Evolutionary conservation across 805 yeast genomes (phyloP).

Genomic region (Cyberlindnera galapagoensis): DNA sequence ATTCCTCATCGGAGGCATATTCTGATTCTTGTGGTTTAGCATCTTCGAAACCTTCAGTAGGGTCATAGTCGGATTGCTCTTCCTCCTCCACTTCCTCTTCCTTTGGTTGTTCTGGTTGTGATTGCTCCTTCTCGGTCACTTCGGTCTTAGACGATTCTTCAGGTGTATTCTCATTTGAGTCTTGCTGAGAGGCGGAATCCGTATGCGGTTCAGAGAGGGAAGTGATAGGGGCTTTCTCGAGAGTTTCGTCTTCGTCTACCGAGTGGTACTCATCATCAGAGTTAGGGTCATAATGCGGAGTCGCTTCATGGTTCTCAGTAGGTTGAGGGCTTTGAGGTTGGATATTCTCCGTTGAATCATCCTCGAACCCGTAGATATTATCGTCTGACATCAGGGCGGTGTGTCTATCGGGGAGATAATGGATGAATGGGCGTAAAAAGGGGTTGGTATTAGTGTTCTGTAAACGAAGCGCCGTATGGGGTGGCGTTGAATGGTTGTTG

Average conservation of each 20-base stretch:
- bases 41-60: slow-evolving; percentile 3
- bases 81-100: slow-evolving; percentile 11
- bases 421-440: too few species aligned
- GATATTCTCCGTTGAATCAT: not conserved
- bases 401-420: too few species aligned
- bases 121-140: slow-evolving; percentile 1
- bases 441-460: too few species aligned
- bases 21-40: not conserved
- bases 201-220: too few species aligned
- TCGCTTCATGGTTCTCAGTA: not conserved
- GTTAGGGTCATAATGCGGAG: not conserved
- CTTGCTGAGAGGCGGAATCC: too few species aligned
- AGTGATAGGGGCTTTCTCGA: too few species aligned
- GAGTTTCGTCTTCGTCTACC: slow-evolving; percentile 9
- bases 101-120: slow-evolving; percentile 5
- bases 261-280: slow-evolving; percentile 9
- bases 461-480: too few species aligned
- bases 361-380: slow-evolving; percentile 3
- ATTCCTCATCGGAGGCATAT: slow-evolving; percentile 15
- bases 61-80: slow-evolving; percentile 9
- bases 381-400: slow-evolving; percentile 3
- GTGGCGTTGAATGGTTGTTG: too few species aligned
- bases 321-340: slow-evolving; percentile 1
- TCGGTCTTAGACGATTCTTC: slow-evolving; percentile 1
- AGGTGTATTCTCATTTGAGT: not conserved